phyloP scores from a whole-genome alignment of 179 eudicot species.

The Actinidia polygama region DNA sequence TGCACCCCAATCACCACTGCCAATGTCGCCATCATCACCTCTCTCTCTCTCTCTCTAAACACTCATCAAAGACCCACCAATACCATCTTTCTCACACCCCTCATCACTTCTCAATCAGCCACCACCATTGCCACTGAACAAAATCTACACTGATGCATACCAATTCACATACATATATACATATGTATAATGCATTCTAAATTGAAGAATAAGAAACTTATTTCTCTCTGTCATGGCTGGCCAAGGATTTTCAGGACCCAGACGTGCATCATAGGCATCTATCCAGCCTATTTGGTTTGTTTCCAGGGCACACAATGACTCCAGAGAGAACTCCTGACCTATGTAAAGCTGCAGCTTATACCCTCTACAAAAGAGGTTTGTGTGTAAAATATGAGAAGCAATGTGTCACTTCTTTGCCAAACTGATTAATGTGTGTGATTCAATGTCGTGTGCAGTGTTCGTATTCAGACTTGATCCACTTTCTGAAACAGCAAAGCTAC shows the following conservation, averaged over 20 bases:
- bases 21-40: too few relatives aligned
- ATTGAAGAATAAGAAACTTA: neutral
- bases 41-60: too few relatives aligned
- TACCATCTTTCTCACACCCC: too few relatives aligned
- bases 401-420: neutral
- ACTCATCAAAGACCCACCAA: too few relatives aligned
- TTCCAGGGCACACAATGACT: slow-evolving; percentile 88
- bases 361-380: slow-evolving; percentile 63
- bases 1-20: too few relatives aligned
- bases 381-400: neutral
- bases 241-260: slow-evolving; percentile 74
- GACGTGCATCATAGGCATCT: slow-evolving; percentile 85
- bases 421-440: neutral
- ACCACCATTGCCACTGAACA: too few relatives aligned
- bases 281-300: slow-evolving; percentile 83
- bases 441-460: neutral
- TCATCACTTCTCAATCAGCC: too few relatives aligned
- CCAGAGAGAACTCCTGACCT: slow-evolving; percentile 74
- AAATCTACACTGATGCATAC: too few relatives aligned
- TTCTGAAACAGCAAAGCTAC: neutral
- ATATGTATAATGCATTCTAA: neutral
- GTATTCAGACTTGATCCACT: neutral
- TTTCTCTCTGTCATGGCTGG: slow-evolving; percentile 34
- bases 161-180: too few relatives aligned
- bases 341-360: slow-evolving; percentile 72